Conservation (phyloP, 2,329 filamentous ascomycete species). For the Sarocladiaceae sp. region DNA sequence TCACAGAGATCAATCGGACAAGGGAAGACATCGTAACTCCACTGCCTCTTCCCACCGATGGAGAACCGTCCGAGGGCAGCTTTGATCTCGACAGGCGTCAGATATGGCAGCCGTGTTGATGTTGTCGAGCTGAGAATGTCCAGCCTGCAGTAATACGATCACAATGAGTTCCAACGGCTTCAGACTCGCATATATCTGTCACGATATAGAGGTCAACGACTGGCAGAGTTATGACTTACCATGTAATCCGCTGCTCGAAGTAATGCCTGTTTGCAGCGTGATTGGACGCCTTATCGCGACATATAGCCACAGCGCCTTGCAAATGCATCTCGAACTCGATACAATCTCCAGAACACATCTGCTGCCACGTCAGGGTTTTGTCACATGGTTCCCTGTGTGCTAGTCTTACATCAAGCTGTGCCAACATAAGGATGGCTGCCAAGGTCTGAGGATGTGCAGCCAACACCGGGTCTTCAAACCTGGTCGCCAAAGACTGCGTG, state of each 20-base stretch:
- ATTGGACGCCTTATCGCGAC: not conserved
- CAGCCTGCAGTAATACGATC: constrained; percentile 8
- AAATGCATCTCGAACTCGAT: constrained; percentile 9
- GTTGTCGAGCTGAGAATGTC: constrained; percentile 10
- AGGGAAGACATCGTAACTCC: constrained; percentile 9
- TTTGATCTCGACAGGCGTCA: constrained; percentile 4
- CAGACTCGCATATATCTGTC: no score
- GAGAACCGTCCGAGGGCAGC: constrained; percentile 4
- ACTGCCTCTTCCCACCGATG: not conserved
- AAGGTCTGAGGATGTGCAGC: constrained; percentile 1
- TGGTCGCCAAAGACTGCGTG: not conserved
- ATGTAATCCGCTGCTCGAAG: constrained; percentile 10
- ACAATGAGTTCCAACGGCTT: no score
- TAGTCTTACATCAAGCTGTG: constrained; percentile 10
- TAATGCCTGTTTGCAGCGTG: constrained; percentile 5
- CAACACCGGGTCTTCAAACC: not conserved
- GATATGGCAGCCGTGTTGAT: not conserved
- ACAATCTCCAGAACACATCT: constrained; percentile 11
- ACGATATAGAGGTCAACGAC: no score
- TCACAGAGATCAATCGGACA: constrained; percentile 9
- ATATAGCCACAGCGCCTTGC: constrained; percentile 3
- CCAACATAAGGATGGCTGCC: constrained; percentile 9
- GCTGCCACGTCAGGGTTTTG: not conserved
- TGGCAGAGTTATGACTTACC: constrained; percentile 1
- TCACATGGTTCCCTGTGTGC: not conserved